A percentile compares a stretch with the other conserved stretches of the same genome.
These are phyloP conservation scores for Wickerhamiella siamensis DNA, from an alignment of 805 yeast genomes.

Conservation along the genomic window DNA sequence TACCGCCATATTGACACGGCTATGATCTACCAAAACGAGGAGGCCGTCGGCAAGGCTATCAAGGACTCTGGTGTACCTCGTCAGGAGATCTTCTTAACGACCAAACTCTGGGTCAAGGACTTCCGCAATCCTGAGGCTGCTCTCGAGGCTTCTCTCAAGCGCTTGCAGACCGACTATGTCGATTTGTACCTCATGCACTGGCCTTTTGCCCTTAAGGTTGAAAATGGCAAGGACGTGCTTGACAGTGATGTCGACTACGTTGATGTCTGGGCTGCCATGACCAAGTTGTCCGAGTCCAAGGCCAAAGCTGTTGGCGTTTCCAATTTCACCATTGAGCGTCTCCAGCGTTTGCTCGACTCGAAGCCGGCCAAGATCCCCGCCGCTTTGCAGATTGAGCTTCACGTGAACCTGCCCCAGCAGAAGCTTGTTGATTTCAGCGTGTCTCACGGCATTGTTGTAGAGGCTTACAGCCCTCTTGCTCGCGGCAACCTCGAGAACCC, in stretches of 20 bases:
- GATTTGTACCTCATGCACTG: constrained; percentile 57
- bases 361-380: constrained; percentile 39
- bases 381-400: constrained; percentile 62
- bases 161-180: constrained; percentile 43
- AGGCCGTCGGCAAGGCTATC: constrained; percentile 45
- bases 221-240: constrained; percentile 12
- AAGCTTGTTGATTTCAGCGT: constrained; percentile 41
- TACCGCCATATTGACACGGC: constrained; percentile 69
- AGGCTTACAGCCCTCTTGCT: constrained; percentile 74
- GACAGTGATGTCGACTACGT: constrained; percentile 25
- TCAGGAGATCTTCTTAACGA: constrained; percentile 43
- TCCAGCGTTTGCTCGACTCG: constrained; percentile 35
- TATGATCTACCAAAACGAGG: constrained; percentile 52
- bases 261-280: constrained; percentile 52
- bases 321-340: constrained; percentile 44
- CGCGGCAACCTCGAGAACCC: constrained; percentile 47
- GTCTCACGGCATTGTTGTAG: constrained; percentile 39
- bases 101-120: constrained; percentile 41
- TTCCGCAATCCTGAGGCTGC: constrained; percentile 32
- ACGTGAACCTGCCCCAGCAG: constrained; percentile 55
- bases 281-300: constrained; percentile 38
- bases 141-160: constrained; percentile 35
- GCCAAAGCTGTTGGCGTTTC: constrained; percentile 64
- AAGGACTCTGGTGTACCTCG: constrained; percentile 30
- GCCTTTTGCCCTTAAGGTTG: constrained; percentile 33